Evolutionary conservation across 2,329 filamentous ascomycete genomes (phyloP), one percentile per base, ranked within the genome.

Genomic region (Fusarium redolens): DNA sequence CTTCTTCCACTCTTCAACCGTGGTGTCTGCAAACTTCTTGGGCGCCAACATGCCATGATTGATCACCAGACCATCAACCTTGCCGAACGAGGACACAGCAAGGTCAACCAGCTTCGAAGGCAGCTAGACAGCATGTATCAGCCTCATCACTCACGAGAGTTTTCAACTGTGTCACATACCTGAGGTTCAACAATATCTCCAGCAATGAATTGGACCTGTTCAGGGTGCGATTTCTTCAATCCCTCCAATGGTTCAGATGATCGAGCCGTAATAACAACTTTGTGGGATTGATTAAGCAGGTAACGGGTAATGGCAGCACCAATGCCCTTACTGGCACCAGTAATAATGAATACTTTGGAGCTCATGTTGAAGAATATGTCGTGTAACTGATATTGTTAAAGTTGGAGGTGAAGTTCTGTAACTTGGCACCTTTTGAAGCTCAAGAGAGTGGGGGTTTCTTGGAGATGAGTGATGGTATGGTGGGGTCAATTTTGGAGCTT

Each of bases 41-140:
- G 94, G 93, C n/a, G 90, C 88, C 48, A 99, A 83, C 2, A 91
- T 86, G 25, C 95, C 95, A 79, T 99, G 96, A 81, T 98, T 98
- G 69, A 98, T 84, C 17, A 99, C 90, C 48, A 99, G 80, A 3
- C 91, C 92, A 79, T 99, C 95, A 8, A 99, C 83, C 54, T 85
- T 86, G 14, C 91, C 92, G 80, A 94, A 98, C 1, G 88, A 84
- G 33, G 88, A 83, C 15, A 92, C 78, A 0, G 95, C 92, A 2
- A 91, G 82, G 7, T 91, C 85, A 8, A 94, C 89, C 8, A 92
- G 88, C 78, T 88, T 88, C 3, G 86, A 81, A 7, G 90, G 88
- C 33, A 92, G 81, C 87, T 89, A 61, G 20, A 41, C 10, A 44
- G 33, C 5, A 14, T n/a, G 15, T 11, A 44, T 70, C 41, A 68